Base-by-base conservation (phyloP, 2,329 filamentous ascomycete species). In the Neopestalotiopsis rosae region DNA sequence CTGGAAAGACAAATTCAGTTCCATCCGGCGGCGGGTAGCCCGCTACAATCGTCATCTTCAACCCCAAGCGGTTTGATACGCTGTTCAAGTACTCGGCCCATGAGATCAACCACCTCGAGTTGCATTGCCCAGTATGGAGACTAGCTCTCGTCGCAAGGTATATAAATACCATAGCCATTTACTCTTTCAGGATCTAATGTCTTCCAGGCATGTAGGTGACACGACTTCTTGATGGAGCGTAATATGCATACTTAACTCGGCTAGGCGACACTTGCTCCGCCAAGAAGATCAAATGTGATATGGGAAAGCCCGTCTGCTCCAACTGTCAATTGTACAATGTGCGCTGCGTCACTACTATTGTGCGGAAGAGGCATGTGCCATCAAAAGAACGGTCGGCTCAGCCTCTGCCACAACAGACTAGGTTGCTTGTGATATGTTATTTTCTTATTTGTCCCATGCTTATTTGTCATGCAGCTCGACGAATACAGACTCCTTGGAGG, bases 261-360 rank as follows among this genome's bases (percentile, higher is more conserved):
- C 12, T 40, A 71, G 72, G 82, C 80, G 82, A 84, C 70, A 75
- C 83, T 52, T 85, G 83, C 74, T 84, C 81, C 64, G 79, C 73
- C 13, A 84, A 84, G 73, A 84, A 85, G 76, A 83, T 85, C 61
- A 83, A 82, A 71, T 85, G 83, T 63, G 82, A 85, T 71, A 81
- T 81, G 78, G 63, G 81, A 5, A 83, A 82, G 69, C 83, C 83
- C 0, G 72, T 77, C 9, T 85, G 83, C 69, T 83, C 82, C 1
- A 84, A 84, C 58, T 85, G 82, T 59, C 72, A 77, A 7, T 73
- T 84, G 3, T 85, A 85, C 70, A 78, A 78, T n/a, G 75, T 82
- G 3, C 73, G 77, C n/a, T 84, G 82, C 70, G 72, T 71, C 32
- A 80, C 78, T 2, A 80, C 78, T 0, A 68, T 68, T 1, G 68